These are phyloP conservation scores for Tricholoma hemisulphureum DNA, from an alignment of 768 basidiomycete species.

Conservation along the genomic window DNA sequence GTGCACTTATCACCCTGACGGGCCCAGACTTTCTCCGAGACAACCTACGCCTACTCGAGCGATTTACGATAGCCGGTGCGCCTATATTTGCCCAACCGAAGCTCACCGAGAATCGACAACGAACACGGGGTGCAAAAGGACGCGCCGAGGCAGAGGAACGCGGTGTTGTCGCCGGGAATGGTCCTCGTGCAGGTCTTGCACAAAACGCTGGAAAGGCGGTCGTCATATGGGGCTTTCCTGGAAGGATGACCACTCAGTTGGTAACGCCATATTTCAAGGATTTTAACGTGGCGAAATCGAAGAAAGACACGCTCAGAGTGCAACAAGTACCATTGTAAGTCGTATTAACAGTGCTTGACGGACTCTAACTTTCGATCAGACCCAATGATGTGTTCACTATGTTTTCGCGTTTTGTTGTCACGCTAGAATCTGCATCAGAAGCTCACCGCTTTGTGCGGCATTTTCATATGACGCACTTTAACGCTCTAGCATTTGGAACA, in stretches of 20 bases:
- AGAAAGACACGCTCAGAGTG: constrained; percentile 43
- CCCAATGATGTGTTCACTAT: constrained; percentile 40
- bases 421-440: constrained; percentile 55
- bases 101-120: constrained; percentile 12
- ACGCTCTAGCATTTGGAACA: constrained; percentile 5
- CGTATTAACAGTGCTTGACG: neutral
- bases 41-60: constrained; percentile 43
- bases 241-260: constrained; percentile 33
- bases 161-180: constrained; percentile 35
- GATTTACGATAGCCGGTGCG: constrained; percentile 46
- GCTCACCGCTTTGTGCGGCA: constrained; percentile 66
- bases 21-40: constrained; percentile 42
- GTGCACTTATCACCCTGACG: constrained; percentile 56
- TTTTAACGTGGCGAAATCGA: constrained; percentile 40
- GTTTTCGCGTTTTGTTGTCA: constrained; percentile 54
- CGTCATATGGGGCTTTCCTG: constrained; percentile 61
- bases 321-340: constrained; percentile 53
- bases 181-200: constrained; percentile 50
- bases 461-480: constrained; percentile 52
- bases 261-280: constrained; percentile 42
- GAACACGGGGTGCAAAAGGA: constrained; percentile 31
- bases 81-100: constrained; percentile 35
- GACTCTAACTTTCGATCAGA: constrained; percentile 19
- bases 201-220: constrained; percentile 51
- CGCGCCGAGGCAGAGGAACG: constrained; percentile 26